Conservation (phyloP, 176 grass and related monocot species). For the Miscanthus lutarioriparius region DNA sequence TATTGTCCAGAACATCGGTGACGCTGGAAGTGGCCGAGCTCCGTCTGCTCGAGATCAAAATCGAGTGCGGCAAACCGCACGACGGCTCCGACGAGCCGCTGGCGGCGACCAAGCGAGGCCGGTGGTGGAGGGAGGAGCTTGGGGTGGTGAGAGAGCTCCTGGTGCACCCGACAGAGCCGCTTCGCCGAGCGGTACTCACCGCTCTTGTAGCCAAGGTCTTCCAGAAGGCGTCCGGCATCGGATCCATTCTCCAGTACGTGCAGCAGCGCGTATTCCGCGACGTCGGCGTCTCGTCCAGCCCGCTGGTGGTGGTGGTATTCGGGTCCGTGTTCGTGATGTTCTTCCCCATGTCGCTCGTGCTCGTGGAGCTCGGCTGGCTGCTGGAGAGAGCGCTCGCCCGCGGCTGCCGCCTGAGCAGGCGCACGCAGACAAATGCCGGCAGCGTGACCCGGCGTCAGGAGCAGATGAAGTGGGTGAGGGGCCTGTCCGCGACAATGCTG, state of each 20-base stretch:
- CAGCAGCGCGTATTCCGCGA: conserved; percentile 23
- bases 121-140: conserved; percentile 41
- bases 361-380: conserved; percentile 39
- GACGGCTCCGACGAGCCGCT: conserved; percentile 4
- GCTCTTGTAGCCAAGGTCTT: conserved; percentile 49
- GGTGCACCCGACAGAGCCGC: conserved; percentile 41
- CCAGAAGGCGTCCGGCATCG: conserved; percentile 42
- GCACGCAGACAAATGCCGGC: not conserved
- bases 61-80: not conserved
- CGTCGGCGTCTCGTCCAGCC: conserved; percentile 6
- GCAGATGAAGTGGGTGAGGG: conserved; percentile 39
- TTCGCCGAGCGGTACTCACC: conserved; percentile 30
- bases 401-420: not conserved
- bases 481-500: conserved; percentile 42
- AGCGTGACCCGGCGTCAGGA: conserved; percentile 20
- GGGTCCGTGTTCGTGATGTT: conserved; percentile 12
- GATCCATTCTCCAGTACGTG: conserved; percentile 23
- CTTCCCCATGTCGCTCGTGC: conserved; percentile 18
- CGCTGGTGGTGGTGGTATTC: conserved; percentile 27
- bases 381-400: conserved; percentile 12
- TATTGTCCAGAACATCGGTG: no score
- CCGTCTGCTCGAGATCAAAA: conserved; percentile 35
- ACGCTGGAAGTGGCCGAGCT: conserved; percentile 30
- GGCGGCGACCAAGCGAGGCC: not conserved
- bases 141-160: not conserved